These are phyloP conservation scores for Trichoderma sp. DNA, from an alignment of 2,329 filamentous ascomycete species.

Conservation along the genomic window DNA sequence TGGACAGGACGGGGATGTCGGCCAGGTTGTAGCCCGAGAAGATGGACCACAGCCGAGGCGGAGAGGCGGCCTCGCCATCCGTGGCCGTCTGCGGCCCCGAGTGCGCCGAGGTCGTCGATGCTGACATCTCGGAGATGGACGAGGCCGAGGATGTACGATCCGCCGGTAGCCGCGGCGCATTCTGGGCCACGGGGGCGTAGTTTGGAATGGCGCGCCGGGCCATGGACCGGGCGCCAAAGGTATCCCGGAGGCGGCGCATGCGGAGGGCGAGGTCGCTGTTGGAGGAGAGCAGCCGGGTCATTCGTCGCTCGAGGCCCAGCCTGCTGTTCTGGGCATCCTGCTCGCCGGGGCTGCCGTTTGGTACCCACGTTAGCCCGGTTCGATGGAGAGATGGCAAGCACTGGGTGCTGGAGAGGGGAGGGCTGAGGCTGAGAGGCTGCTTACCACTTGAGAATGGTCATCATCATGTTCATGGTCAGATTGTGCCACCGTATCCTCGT, in stretches of 20 bases:
- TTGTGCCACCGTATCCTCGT: conserved; percentile 44
- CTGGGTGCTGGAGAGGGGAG: too few relatives aligned
- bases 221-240: conserved; percentile 31
- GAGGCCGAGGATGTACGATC: conserved; percentile 29
- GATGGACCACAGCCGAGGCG: conserved; percentile 32
- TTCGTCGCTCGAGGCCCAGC: conserved; percentile 41
- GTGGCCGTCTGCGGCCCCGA: neutral
- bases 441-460: conserved; percentile 46
- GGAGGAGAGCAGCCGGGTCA: conserved; percentile 41
- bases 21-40: conserved; percentile 40
- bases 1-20: conserved; percentile 38
- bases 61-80: conserved; percentile 25
- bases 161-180: conserved; percentile 28
- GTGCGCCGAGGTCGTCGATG: conserved; percentile 12
- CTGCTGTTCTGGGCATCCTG: conserved; percentile 43
- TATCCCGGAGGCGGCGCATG: conserved; percentile 37
- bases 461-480: conserved; percentile 46
- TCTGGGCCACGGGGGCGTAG: conserved; percentile 28
- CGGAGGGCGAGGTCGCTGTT: conserved; percentile 40
- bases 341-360: conserved; percentile 38
- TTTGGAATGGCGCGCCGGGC: conserved; percentile 29
- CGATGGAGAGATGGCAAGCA: neutral
- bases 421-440: conserved; percentile 21
- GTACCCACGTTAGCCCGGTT: conserved; percentile 2
- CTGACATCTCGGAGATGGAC: conserved; percentile 23